These are phyloP conservation scores for Obelidium mucronatum DNA, from an alignment of 192 early-diverging fungal genomes.

Conservation along the genomic window DNA sequence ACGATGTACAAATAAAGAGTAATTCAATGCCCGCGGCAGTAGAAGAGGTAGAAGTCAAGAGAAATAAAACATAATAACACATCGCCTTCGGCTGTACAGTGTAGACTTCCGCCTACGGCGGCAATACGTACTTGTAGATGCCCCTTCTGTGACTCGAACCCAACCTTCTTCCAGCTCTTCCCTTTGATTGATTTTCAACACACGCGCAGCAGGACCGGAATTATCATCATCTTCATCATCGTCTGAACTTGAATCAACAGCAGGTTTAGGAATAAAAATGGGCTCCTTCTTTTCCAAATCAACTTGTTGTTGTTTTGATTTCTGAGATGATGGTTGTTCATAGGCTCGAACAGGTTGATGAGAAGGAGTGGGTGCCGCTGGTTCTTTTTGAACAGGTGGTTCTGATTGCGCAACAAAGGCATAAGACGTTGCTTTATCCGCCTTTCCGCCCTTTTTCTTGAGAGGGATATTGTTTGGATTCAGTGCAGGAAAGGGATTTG, in stretches of 20 bases:
- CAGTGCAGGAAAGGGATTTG: slow-evolving; percentile 6
- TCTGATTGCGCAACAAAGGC: slow-evolving; percentile 10
- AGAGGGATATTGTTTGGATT: not conserved
- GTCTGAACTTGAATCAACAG: not conserved
- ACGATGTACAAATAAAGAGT: not conserved
- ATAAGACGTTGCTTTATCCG: not conserved
- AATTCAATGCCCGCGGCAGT: no score
- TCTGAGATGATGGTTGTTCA: not conserved
- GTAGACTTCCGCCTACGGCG: no score
- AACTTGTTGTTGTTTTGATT: not conserved
- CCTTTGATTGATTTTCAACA: slow-evolving; percentile 11
- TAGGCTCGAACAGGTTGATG: no score
- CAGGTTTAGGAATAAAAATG: not conserved
- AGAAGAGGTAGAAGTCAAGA: no score
- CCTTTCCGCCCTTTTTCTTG: slow-evolving; percentile 2
- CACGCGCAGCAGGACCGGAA: not conserved
- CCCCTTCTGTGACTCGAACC: not conserved
- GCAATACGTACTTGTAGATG: not conserved
- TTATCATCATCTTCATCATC: not conserved
- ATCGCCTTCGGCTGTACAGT: no score
- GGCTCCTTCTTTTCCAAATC: not conserved
- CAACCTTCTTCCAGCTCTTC: slow-evolving; percentile 17
- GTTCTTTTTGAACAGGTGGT: not conserved
- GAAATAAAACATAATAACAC: no score
- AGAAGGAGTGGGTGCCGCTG: not conserved